A percentile compares a stretch with the other conserved stretches of the same genome.
Evolutionary conservation across 1,284 basidiomycete species (phyloP).

Genomic region (Peniophora sp.): DNA sequence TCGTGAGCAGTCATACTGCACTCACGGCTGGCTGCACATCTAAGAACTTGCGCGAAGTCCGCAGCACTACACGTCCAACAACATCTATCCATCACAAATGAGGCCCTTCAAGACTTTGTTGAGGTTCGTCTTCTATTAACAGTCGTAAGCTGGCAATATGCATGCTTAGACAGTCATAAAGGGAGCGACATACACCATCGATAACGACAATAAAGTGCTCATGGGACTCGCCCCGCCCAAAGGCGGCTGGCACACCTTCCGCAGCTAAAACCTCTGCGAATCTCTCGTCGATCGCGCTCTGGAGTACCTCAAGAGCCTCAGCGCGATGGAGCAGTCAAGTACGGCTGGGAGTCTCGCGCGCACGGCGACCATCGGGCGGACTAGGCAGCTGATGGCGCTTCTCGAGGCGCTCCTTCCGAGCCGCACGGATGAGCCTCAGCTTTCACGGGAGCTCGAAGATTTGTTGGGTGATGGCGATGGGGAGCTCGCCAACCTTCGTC

Average conservation of each 20-base stretch:
- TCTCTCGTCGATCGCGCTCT: slow-evolving; percentile 30
- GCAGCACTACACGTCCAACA: slow-evolving; percentile 38
- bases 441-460: slow-evolving; percentile 19
- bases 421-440: slow-evolving; percentile 19
- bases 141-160: background rate
- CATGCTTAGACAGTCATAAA: slow-evolving; percentile 15
- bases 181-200: slow-evolving; percentile 36
- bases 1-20: slow-evolving; percentile 23
- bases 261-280: slow-evolving; percentile 38
- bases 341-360: slow-evolving; percentile 1
- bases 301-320: slow-evolving; percentile 12
- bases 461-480: slow-evolving; percentile 24
- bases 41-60: slow-evolving; percentile 30
- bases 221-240: slow-evolving; percentile 40
- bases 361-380: slow-evolving; percentile 12
- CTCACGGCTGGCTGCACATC: too few species aligned
- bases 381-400: slow-evolving; percentile 22
- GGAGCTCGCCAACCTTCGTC: slow-evolving; percentile 30
- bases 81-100: slow-evolving; percentile 34
- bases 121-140: slow-evolving; percentile 26
- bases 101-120: slow-evolving; percentile 41
- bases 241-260: slow-evolving; percentile 26
- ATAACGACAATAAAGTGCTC: slow-evolving; percentile 34
- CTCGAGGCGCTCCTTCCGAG: slow-evolving; percentile 31
- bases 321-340: slow-evolving; percentile 4